phyloP scores from a whole-genome alignment of 495 filamentous ascomycete genomes.

The Ascobolus immersus region DNA sequence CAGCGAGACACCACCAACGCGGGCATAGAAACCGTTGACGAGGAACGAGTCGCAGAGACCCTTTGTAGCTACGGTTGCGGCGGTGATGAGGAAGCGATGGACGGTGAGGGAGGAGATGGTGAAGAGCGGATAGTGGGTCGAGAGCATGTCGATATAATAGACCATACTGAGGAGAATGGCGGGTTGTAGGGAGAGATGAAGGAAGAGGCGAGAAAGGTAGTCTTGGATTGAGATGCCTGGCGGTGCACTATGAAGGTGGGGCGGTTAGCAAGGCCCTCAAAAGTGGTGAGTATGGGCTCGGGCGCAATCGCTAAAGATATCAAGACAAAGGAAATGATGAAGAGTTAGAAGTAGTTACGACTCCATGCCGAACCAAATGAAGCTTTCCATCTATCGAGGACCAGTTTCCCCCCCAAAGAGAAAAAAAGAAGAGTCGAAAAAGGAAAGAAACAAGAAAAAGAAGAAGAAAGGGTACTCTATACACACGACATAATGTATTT shows the following conservation, averaged over 20 bases:
- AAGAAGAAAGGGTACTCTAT: no score
- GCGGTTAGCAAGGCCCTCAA: not conserved
- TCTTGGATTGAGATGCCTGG: conserved; percentile 82
- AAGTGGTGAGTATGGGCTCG: not conserved
- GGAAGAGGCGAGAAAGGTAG: conserved; percentile 74
- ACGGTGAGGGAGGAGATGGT: conserved; percentile 86
- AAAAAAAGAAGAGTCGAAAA: no score
- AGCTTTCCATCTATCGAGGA: no score
- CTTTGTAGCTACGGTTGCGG: conserved; percentile 85
- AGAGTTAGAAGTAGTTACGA: not conserved
- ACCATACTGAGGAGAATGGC: conserved; percentile 98
- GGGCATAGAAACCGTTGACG: conserved; percentile 88
- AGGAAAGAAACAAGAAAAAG: no score
- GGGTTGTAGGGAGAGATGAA: conserved; percentile 77
- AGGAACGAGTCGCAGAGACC: conserved; percentile 90
- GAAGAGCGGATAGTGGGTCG: conserved; percentile 72
- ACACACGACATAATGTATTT: not conserved
- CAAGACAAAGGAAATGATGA: not conserved
- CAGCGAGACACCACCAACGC: conserved; percentile 73
- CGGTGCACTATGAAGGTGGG: conserved; percentile 33
- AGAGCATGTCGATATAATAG: conserved; percentile 93
- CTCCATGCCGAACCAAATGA: no score
- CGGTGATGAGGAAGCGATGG: conserved; percentile 86
- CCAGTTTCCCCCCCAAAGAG: no score
- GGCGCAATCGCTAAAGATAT: conserved; percentile 2